These are phyloP conservation scores for Pestalotiopsis sp. DNA, from an alignment of 2,329 filamentous ascomycete genomes.

Conservation along the genomic window DNA sequence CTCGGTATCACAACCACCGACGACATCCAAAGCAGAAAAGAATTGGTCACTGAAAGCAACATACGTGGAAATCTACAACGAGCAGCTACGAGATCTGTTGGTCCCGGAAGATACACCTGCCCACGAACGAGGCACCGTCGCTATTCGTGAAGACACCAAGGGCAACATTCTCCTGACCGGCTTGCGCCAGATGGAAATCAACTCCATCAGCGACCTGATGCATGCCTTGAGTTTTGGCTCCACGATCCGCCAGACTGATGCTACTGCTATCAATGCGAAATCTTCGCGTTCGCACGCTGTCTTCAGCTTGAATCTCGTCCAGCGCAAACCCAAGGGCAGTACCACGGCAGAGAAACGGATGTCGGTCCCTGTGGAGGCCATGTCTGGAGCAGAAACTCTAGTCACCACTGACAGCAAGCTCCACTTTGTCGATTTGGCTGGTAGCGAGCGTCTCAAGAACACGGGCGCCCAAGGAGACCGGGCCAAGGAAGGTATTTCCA, in stretches of 20 bases:
- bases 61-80: constrained; percentile 98
- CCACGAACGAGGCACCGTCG: constrained; percentile 76
- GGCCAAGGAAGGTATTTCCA: constrained; percentile 94
- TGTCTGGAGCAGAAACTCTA: constrained; percentile 68
- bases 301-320: constrained; percentile 90
- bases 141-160: constrained; percentile 91
- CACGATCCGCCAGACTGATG: constrained; percentile 91
- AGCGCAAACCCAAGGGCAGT: constrained; percentile 68
- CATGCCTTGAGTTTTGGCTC: constrained; percentile 90
- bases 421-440: constrained; percentile 96
- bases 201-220: constrained; percentile 89
- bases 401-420: constrained; percentile 97
- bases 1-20: constrained; percentile 53
- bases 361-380: constrained; percentile 81
- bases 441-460: constrained; percentile 95
- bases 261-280: constrained; percentile 95
- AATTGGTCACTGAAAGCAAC: constrained; percentile 92
- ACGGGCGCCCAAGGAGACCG: constrained; percentile 93
- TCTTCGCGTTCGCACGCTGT: constrained; percentile 97
- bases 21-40: constrained; percentile 57
- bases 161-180: constrained; percentile 94
- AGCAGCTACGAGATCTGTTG: constrained; percentile 88
- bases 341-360: constrained; percentile 74
- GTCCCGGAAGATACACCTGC: constrained; percentile 71
- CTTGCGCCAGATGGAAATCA: constrained; percentile 83